Conservation (phyloP, 2,329 filamentous ascomycete genomes). For the Trichoderma oligosporum region DNA sequence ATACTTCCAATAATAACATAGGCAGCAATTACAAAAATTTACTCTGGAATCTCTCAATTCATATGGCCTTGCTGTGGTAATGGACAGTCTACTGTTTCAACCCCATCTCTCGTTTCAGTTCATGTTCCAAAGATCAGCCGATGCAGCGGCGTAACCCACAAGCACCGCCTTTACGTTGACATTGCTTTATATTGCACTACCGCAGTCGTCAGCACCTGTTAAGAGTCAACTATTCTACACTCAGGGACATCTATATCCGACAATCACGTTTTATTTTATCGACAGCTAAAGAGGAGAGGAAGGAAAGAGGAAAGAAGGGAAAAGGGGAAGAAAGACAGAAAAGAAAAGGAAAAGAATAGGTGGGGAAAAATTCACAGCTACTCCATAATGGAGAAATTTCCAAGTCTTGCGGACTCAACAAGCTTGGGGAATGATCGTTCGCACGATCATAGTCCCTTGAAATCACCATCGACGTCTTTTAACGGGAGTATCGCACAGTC, state of each 20-base stretch:
- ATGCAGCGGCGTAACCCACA: not conserved
- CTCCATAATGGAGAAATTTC: constrained; percentile 53
- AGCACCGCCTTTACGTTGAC: constrained; percentile 4
- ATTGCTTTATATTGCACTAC: not conserved
- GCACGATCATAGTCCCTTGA: constrained; percentile 29
- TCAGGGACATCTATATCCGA: not conserved
- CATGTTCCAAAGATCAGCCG: constrained; percentile 7
- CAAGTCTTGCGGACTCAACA: constrained; percentile 49
- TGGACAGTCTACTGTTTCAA: not conserved
- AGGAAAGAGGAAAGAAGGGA: not conserved
- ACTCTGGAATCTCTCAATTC: not conserved
- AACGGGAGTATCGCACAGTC: constrained; percentile 29
- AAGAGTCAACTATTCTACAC: not conserved
- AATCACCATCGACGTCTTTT: constrained; percentile 27
- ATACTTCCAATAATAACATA: no score
- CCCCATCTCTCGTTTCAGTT: constrained; percentile 8
- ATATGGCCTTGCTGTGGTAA: constrained; percentile 12
- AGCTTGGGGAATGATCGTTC: constrained; percentile 28
- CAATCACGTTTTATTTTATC: not conserved
- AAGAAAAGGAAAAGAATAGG: not conserved
- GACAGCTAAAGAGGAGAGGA: no score
- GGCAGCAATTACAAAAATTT: no score
- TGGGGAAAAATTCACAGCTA: not conserved
- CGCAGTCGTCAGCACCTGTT: not conserved
- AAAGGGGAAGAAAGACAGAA: not conserved